A percentile compares a stretch with the other conserved stretches of the same genome.
phyloP scores from a whole-genome alignment of 2,329 filamentous ascomycete genomes.

The Alternaria incomplexa region DNA sequence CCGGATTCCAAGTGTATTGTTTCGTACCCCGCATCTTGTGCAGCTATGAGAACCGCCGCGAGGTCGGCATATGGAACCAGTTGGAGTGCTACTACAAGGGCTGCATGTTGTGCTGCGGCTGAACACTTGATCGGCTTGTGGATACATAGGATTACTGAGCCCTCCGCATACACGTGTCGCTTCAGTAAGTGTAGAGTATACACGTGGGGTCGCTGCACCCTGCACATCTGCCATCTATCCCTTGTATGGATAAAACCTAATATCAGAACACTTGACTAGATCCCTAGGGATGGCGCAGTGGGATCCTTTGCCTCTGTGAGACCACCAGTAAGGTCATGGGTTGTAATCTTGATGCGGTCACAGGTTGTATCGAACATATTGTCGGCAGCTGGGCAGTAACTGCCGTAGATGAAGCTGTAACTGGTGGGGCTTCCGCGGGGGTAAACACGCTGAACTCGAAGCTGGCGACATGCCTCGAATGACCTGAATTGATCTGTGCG shows the following conservation, averaged over 20 bases:
- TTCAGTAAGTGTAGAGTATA: not conserved
- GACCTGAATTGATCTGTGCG: not conserved
- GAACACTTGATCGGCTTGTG: not conserved
- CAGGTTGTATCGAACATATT: not conserved
- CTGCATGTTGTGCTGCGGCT: not conserved
- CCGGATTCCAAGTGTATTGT: not conserved
- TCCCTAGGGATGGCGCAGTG: not conserved
- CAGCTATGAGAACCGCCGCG: not conserved
- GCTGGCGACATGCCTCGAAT: not conserved
- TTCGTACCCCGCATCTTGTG: not conserved
- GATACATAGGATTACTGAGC: not conserved
- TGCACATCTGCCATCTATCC: not conserved
- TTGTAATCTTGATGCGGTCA: not conserved
- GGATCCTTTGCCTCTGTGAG: not conserved
- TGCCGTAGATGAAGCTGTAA: conserved; percentile 4
- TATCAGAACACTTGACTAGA: not conserved
- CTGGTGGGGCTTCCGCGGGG: conserved; percentile 9
- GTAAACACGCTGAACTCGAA: not conserved
- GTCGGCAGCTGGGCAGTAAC: conserved; percentile 8
- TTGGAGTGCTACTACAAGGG: not conserved
- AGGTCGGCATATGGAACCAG: not conserved
- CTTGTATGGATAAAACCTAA: conserved; percentile 5
- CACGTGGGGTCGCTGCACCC: not conserved
- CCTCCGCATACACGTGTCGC: not conserved
- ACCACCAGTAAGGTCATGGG: not conserved